Evolutionary conservation across 2,329 filamentous ascomycete genomes (phyloP).

Genomic region (Magnaporthiopsis incrustans): DNA sequence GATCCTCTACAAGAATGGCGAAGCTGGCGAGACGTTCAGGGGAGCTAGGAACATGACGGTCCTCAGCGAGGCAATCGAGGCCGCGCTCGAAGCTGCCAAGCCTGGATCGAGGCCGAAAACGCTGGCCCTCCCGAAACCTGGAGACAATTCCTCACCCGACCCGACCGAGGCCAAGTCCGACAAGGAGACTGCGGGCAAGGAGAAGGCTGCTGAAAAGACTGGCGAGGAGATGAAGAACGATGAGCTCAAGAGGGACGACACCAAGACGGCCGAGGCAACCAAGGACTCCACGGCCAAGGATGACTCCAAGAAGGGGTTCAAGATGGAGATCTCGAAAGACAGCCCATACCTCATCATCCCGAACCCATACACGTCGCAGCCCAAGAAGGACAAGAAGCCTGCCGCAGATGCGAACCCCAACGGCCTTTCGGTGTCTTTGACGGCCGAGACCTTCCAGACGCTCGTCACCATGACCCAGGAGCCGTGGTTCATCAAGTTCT

Average conservation of each 20-base stretch:
- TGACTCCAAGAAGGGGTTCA: conserved; percentile 17
- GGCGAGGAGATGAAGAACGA: conserved; percentile 17
- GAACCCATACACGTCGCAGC: conserved; percentile 25
- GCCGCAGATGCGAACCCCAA: conserved; percentile 60
- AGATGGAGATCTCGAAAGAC: background rate
- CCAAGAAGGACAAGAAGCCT: conserved; percentile 42
- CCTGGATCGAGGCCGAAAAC: conserved; percentile 70
- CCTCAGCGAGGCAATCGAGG: conserved; percentile 66
- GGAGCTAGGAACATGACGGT: conserved; percentile 61
- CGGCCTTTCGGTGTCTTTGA: conserved; percentile 68
- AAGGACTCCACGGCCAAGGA: conserved; percentile 14
- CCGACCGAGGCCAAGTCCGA: background rate
- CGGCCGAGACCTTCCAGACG: conserved; percentile 76
- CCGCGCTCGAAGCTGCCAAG: conserved; percentile 65
- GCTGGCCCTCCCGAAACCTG: conserved; percentile 62
- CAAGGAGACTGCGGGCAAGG: conserved; percentile 13
- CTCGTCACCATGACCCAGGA: conserved; percentile 81
- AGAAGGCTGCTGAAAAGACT: conserved; percentile 10
- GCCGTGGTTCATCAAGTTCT: conserved; percentile 98
- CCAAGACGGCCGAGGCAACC: conserved; percentile 7
- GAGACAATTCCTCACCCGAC: conserved; percentile 36
- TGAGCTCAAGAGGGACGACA: conserved; percentile 14
- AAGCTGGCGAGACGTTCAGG: conserved; percentile 51
- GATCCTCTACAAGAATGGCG: conserved; percentile 71
- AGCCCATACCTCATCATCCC: background rate